Evolutionary conservation across 2,329 filamentous ascomycete genomes (phyloP).

Genomic region (Trichophyton rubrum): DNA sequence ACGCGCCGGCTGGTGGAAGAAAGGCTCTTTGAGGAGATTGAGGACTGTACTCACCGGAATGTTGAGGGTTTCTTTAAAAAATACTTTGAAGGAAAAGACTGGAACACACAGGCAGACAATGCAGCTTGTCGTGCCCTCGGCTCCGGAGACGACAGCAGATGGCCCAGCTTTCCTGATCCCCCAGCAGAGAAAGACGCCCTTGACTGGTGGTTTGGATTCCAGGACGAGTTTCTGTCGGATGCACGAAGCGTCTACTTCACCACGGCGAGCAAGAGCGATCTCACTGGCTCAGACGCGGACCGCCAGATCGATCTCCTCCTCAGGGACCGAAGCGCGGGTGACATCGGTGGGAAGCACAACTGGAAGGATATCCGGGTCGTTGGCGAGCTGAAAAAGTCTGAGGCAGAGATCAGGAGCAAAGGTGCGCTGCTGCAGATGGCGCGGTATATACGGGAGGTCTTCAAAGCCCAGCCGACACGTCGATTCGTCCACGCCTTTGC

Average conservation of each 20-base stretch:
- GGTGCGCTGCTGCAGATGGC: conserved; percentile 11
- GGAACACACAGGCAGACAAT: conserved; percentile 7
- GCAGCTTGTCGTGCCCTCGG: not conserved
- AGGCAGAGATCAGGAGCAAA: conserved; percentile 8
- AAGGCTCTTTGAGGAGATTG: conserved; percentile 14
- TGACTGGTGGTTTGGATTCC: conserved; percentile 14
- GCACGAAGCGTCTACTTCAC: conserved; percentile 10
- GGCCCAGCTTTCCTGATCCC: conserved; percentile 10
- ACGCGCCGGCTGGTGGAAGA: conserved; percentile 12
- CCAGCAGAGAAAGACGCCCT: conserved; percentile 7
- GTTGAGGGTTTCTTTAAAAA: conserved; percentile 15
- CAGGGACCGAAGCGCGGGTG: conserved; percentile 3
- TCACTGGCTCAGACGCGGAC: conserved; percentile 11
- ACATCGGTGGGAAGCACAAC: conserved; percentile 7
- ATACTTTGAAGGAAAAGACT: conserved; percentile 16
- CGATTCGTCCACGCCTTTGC: conserved; percentile 24
- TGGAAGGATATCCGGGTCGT: conserved; percentile 15
- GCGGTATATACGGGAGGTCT: conserved; percentile 12
- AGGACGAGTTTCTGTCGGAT: conserved; percentile 12
- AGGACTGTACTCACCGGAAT: conserved; percentile 10
- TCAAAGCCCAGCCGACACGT: conserved; percentile 18
- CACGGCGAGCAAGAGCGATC: not conserved
- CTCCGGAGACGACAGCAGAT: not conserved
- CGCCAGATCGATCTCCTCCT: conserved; percentile 14
- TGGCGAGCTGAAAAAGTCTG: conserved; percentile 12